Evolutionary conservation across 1,284 basidiomycete species (phyloP).

Genomic region (Ceratobasidium sp.): DNA sequence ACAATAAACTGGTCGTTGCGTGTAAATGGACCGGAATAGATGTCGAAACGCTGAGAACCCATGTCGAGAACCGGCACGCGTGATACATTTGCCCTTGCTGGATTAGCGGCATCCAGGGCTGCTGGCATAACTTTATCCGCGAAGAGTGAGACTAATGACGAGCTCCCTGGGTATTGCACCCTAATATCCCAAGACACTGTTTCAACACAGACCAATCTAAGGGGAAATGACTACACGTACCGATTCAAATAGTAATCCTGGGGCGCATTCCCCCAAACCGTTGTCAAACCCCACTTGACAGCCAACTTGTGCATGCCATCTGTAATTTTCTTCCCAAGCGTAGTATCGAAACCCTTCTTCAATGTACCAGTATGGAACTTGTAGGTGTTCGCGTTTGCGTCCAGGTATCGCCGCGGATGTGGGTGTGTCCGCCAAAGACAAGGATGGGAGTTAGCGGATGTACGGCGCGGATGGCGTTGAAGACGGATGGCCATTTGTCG

Average conservation of each 20-base stretch:
- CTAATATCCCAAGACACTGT: not conserved
- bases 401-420: conserved; percentile 82
- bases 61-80: conserved; percentile 79
- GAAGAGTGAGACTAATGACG: conserved; percentile 73
- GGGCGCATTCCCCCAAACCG: conserved; percentile 76
- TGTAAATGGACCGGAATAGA: conserved; percentile 64
- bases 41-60: conserved; percentile 80
- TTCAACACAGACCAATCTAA: not conserved
- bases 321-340: conserved; percentile 66
- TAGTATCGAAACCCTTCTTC: conserved; percentile 68
- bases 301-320: conserved; percentile 67
- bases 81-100: conserved; percentile 67
- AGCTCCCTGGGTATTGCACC: conserved; percentile 68
- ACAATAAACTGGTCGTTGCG: conserved; percentile 83
- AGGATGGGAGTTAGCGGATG: conserved; percentile 82
- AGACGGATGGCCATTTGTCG: conserved; percentile 68
- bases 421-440: conserved; percentile 83
- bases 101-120: conserved; percentile 71
- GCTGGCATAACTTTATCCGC: conserved; percentile 68
- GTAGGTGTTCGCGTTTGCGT: conserved; percentile 79
- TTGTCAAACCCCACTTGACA: conserved; percentile 66
- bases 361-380: conserved; percentile 60
- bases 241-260: conserved; percentile 76
- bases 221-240: conserved; percentile 56
- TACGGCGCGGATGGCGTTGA: conserved; percentile 76